phyloP scores from a whole-genome alignment of 768 basidiomycete species.

The Lentinula aciculospora region DNA sequence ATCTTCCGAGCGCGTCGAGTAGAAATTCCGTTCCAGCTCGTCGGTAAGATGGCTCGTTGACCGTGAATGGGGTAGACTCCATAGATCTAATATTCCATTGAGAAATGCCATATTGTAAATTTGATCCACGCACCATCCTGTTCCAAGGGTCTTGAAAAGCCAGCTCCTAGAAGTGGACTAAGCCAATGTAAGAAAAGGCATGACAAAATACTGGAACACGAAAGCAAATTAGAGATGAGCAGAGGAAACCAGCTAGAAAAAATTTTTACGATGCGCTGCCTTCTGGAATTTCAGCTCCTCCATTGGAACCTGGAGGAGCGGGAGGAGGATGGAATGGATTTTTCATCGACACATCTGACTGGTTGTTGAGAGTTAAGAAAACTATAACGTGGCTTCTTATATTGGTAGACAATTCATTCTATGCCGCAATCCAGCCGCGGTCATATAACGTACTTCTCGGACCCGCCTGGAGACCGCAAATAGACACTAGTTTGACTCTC shows the following conservation, averaged over 20 bases:
- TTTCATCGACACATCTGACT: background rate
- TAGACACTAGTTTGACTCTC: too few relatives aligned
- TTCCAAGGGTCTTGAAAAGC: conserved; percentile 31
- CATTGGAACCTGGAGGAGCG: conserved; percentile 13
- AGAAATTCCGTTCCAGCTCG: conserved; percentile 36
- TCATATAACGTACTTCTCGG: too few relatives aligned
- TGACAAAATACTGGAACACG: conserved; percentile 18
- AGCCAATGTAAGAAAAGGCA: conserved; percentile 30
- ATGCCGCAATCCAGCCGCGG: too few relatives aligned
- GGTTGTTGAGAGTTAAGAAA: background rate
- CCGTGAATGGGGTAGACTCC: conserved; percentile 31
- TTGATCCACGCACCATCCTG: conserved; percentile 23
- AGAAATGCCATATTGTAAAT: background rate
- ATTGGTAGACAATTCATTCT: too few relatives aligned
- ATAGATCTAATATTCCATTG: conserved; percentile 32
- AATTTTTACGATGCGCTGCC: conserved; percentile 10
- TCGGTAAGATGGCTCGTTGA: conserved; percentile 30
- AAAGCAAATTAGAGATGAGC: background rate
- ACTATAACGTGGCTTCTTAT: too few relatives aligned
- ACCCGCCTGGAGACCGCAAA: too few relatives aligned
- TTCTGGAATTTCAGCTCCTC: conserved; percentile 14
- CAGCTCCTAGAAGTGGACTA: conserved; percentile 27
- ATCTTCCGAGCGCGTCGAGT: conserved; percentile 34
- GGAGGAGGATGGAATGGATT: conserved; percentile 13
- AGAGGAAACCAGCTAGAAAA: background rate